Evolutionary conservation across 2,329 filamentous ascomycete species (phyloP).

Genomic region (Talaromyces sp.): DNA sequence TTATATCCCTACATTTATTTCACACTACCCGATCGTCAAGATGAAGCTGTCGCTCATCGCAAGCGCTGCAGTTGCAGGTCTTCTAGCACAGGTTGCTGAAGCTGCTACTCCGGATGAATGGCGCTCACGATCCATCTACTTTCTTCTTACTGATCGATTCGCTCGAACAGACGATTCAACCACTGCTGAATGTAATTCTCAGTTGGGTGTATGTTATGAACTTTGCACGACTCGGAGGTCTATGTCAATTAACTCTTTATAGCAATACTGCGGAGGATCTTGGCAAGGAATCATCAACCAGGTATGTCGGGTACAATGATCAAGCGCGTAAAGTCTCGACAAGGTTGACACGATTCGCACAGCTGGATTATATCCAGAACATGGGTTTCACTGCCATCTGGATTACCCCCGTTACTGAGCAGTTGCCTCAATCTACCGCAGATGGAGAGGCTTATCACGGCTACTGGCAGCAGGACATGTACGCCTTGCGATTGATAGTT

Average conservation of each 20-base stretch:
- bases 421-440: slow-evolving; percentile 34
- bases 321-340: no score
- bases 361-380: slow-evolving; percentile 50
- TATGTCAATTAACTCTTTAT: background rate
- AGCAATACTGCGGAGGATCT: slow-evolving; percentile 46
- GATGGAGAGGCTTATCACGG: slow-evolving; percentile 47
- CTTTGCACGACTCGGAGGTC: background rate
- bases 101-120: slow-evolving; percentile 37
- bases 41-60: slow-evolving; percentile 24
- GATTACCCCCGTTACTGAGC: slow-evolving; percentile 46
- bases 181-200: slow-evolving; percentile 30
- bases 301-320: slow-evolving; percentile 16
- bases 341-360: background rate
- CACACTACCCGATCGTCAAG: background rate
- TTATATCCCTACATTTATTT: background rate
- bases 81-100: slow-evolving; percentile 24
- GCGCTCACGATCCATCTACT: slow-evolving; percentile 45
- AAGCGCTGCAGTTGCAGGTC: slow-evolving; percentile 19
- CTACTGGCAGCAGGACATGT: slow-evolving; percentile 51
- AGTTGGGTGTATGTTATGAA: slow-evolving; percentile 22
- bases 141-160: slow-evolving; percentile 47
- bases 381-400: slow-evolving; percentile 50
- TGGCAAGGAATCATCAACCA: slow-evolving; percentile 45
- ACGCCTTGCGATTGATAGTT: slow-evolving; percentile 3
- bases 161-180: slow-evolving; percentile 40